Conservation (phyloP, 495 filamentous ascomycete genomes). For the Pseudevernia furfuracea region DNA sequence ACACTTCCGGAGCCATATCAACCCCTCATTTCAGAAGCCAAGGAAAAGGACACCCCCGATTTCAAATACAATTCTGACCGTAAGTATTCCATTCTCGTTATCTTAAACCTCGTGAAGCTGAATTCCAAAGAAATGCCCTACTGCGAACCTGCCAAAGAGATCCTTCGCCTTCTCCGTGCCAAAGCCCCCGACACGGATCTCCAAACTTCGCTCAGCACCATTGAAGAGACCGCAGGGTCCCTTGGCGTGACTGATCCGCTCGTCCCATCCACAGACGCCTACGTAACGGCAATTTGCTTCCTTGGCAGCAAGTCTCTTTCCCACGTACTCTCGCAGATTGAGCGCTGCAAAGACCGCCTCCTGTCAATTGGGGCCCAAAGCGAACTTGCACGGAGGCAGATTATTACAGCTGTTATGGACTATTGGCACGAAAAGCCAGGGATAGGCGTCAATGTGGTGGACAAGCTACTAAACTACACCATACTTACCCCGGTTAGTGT, state of each 20-base stretch:
- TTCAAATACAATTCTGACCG: constrained; percentile 83
- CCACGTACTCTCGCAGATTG: constrained; percentile 90
- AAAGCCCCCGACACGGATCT: constrained; percentile 80
- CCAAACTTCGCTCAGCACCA: constrained; percentile 63
- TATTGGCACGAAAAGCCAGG: constrained; percentile 94
- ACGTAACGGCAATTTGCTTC: constrained; percentile 84
- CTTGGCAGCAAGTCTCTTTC: constrained; percentile 92
- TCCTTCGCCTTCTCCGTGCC: constrained; percentile 68
- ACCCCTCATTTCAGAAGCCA: constrained; percentile 69
- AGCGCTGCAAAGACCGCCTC: constrained; percentile 88
- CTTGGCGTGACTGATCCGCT: constrained; percentile 62
- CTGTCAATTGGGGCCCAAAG: constrained; percentile 67
- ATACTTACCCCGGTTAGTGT: constrained; percentile 79
- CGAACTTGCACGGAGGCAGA: constrained; percentile 68
- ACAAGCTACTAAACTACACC: constrained; percentile 96
- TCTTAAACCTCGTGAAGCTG: constrained; percentile 18
- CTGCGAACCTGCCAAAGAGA: constrained; percentile 66
- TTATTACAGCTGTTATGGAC: constrained; percentile 79
- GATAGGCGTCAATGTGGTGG: constrained; percentile 84
- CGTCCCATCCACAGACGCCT: constrained; percentile 80
- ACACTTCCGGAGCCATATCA: constrained; percentile 85
- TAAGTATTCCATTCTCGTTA: constrained; percentile 41
- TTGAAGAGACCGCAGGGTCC: constrained; percentile 65
- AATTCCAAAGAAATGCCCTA: constrained; percentile 62
- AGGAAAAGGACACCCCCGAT: constrained; percentile 86